Conservation (phyloP, 441 rosid genomes). For the Croton setiger region DNA sequence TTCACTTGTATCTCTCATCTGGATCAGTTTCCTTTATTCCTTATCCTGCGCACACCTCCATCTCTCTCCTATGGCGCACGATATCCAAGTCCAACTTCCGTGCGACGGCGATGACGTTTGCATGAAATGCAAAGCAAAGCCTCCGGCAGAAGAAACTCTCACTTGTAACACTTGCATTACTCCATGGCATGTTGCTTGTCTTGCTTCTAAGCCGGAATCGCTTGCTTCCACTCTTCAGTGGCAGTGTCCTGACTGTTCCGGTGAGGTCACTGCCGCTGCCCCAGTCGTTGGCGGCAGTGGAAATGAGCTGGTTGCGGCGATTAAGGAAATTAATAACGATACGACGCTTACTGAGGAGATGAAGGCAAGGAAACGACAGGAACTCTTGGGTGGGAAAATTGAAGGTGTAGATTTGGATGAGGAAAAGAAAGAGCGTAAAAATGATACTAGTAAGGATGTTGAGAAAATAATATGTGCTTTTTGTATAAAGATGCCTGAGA, state of each 20-base stretch:
- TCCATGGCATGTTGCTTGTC: constrained; percentile 63
- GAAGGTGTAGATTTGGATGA: constrained; percentile 15
- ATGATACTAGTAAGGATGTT: constrained; percentile 17
- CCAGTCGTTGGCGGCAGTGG: constrained; percentile 8
- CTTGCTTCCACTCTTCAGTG: constrained; percentile 39
- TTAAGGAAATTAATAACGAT: constrained; percentile 56
- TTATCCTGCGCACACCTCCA: constrained; percentile 7
- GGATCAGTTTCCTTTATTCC: background rate
- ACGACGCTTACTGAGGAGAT: constrained; percentile 37
- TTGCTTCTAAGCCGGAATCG: constrained; percentile 35
- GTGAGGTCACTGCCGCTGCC: background rate
- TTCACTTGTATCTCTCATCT: background rate
- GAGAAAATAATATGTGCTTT: constrained; percentile 19
- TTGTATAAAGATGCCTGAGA: constrained; percentile 22
- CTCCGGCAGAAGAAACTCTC: constrained; percentile 42
- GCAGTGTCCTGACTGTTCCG: constrained; percentile 67
- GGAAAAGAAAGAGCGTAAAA: constrained; percentile 3
- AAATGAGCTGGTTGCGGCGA: constrained; percentile 37
- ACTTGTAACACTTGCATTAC: constrained; percentile 50
- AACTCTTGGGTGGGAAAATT: constrained; percentile 40
- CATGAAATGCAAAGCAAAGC: constrained; percentile 49
- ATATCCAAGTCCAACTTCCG: constrained; percentile 47
- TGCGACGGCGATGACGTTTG: constrained; percentile 62
- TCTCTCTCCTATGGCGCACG: constrained; percentile 35
- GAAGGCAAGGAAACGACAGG: constrained; percentile 62